Percentiles rank a stretch among this genome's conserved stretches.
Evolutionary conservation across 2,329 filamentous ascomycete genomes (phyloP).

Genomic region (Dothideomycetes sp.): DNA sequence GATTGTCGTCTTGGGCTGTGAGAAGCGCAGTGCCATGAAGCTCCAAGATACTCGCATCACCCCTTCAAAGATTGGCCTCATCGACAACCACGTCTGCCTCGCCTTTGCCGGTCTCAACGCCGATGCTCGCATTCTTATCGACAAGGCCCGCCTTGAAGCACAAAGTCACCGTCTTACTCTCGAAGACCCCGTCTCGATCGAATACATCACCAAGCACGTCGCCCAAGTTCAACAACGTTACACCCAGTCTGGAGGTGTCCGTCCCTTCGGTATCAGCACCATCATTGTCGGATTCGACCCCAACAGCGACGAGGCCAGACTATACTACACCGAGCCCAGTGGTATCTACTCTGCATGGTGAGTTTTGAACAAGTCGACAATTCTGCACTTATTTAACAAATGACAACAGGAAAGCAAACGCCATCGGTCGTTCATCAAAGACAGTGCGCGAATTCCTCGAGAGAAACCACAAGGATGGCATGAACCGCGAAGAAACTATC

Average conservation of each 20-base stretch:
- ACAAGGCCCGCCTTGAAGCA: conserved; percentile 94
- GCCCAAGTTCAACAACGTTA: conserved; percentile 97
- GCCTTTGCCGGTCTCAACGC: conserved; percentile 96
- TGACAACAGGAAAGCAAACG: conserved; percentile 82
- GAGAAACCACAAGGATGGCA: conserved; percentile 95
- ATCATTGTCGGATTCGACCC: conserved; percentile 98
- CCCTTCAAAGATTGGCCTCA: conserved; percentile 92
- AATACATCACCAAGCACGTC: conserved; percentile 99
- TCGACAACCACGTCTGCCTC: conserved; percentile 93
- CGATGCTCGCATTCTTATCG: conserved; percentile 93
- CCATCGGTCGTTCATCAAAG: conserved; percentile 96
- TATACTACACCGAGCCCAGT: conserved; percentile 98
- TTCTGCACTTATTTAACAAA: not conserved
- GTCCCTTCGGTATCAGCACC: conserved; percentile 97
- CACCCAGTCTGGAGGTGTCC: conserved; percentile 95
- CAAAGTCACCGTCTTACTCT: conserved; percentile 96
- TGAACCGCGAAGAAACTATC: conserved; percentile 94
- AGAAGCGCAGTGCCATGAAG: conserved; percentile 99
- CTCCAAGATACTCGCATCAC: conserved; percentile 98
- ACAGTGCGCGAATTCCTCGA: conserved; percentile 98
- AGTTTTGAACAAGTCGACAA: conserved; percentile 21
- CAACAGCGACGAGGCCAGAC: conserved; percentile 73
- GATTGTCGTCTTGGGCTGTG: conserved; percentile 92
- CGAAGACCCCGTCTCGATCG: conserved; percentile 93
- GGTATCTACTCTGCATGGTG: conserved; percentile 99